Conservation (phyloP, 2,329 filamentous ascomycete species). For the Epichloe uncinata region DNA sequence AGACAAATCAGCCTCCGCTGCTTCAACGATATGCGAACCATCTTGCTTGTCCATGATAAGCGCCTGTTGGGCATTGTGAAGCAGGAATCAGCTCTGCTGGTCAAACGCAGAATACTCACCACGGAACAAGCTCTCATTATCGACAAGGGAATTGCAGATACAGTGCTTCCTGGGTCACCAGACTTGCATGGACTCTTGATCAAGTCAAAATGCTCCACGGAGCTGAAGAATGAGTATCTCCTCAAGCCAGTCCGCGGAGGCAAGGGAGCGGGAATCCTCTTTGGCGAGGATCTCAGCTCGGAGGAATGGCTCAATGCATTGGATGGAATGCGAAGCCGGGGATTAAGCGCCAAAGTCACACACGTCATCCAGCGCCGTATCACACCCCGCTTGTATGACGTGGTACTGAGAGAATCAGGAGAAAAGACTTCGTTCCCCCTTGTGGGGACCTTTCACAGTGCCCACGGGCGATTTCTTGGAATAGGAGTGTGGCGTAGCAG, state of each 20-base stretch:
- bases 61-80: slow-evolving; percentile 26
- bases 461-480: no score
- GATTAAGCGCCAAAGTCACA: slow-evolving; percentile 3
- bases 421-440: no score
- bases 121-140: slow-evolving; percentile 14
- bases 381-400: slow-evolving; percentile 17
- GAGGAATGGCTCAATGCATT: slow-evolving; percentile 17
- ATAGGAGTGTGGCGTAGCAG: no score
- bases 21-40: slow-evolving; percentile 27
- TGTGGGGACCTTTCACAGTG: no score
- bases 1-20: slow-evolving; percentile 23
- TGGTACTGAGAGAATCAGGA: slow-evolving; percentile 4
- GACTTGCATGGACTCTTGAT: slow-evolving; percentile 13
- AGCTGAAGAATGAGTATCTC: slow-evolving; percentile 17
- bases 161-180: slow-evolving; percentile 18
- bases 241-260: slow-evolving; percentile 25
- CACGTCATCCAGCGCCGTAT: slow-evolving; percentile 20
- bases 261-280: slow-evolving; percentile 26
- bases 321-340: slow-evolving; percentile 5
- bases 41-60: slow-evolving; percentile 29
- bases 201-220: slow-evolving; percentile 4
- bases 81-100: slow-evolving; percentile 19
- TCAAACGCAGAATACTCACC: slow-evolving; percentile 14
- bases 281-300: slow-evolving; percentile 21
- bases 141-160: slow-evolving; percentile 19